phyloP scores from a whole-genome alignment of 805 yeast genomes.

The Pachysolen tannophilus region DNA sequence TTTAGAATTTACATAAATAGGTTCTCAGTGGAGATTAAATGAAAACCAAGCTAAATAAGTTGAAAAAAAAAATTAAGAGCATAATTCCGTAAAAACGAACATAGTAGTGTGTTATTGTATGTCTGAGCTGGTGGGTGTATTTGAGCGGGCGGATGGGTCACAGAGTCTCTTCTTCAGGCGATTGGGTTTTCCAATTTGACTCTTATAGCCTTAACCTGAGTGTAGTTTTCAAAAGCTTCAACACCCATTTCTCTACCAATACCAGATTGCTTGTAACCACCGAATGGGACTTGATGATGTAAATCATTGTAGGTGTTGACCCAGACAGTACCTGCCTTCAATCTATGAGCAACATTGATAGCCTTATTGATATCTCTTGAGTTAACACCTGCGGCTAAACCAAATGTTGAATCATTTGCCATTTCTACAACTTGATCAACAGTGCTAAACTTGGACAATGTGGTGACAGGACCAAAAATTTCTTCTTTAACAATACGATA shows the following conservation, averaged over 20 bases:
- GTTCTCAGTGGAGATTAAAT: too few species aligned
- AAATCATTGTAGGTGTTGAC: constrained; percentile 85
- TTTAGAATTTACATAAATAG: too few species aligned
- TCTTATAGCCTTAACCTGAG: constrained; percentile 83
- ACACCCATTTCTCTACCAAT: constrained; percentile 90
- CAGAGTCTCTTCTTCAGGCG: too few species aligned
- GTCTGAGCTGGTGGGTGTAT: too few species aligned
- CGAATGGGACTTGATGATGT: constrained; percentile 85
- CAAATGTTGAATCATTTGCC: constrained; percentile 81
- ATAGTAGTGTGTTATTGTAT: constrained; percentile 15
- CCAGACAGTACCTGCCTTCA: constrained; percentile 89
- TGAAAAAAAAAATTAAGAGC: too few species aligned
- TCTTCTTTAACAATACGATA: constrained; percentile 71
- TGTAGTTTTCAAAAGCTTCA: constrained; percentile 79
- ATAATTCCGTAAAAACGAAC: too few species aligned
- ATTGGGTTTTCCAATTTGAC: constrained; percentile 18
- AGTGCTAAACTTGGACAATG: constrained; percentile 71
- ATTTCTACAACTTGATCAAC: constrained; percentile 70
- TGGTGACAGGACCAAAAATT: constrained; percentile 89
- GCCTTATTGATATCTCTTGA: constrained; percentile 70
- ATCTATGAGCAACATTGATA: constrained; percentile 60
- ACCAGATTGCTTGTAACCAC: constrained; percentile 89
- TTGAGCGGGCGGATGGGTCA: too few species aligned
- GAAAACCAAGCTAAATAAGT: too few species aligned
- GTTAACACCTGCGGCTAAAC: constrained; percentile 89